Conservation (phyloP, 2,329 filamentous ascomycete genomes). For the Sporothrix curviconia region DNA sequence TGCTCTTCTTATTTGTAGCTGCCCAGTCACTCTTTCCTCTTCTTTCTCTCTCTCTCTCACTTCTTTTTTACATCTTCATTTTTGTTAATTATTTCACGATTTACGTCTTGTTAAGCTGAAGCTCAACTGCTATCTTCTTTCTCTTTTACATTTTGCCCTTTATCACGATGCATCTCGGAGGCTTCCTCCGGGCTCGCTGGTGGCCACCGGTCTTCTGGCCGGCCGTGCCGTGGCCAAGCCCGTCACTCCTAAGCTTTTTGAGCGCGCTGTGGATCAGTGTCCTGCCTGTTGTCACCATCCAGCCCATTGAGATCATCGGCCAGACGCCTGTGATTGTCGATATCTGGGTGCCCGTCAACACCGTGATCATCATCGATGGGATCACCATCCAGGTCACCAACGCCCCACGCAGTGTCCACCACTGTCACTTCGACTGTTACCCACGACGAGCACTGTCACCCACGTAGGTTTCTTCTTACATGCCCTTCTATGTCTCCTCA, state of each 20-base stretch:
- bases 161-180: slow-evolving; percentile 8
- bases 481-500: too few species aligned
- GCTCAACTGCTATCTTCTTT: not conserved
- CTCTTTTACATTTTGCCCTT: not conserved
- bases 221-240: slow-evolving; percentile 6
- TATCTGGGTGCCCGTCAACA: slow-evolving; percentile 14
- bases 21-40: not conserved
- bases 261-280: slow-evolving; percentile 8
- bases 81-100: not conserved
- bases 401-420: slow-evolving; percentile 17
- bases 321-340: slow-evolving; percentile 13
- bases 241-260: not conserved
- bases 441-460: slow-evolving; percentile 14
- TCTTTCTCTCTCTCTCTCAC: not conserved
- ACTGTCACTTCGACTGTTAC: slow-evolving; percentile 14
- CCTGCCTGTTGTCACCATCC: slow-evolving; percentile 14
- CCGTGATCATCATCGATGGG: slow-evolving; percentile 13
- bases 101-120: not conserved
- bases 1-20: not conserved
- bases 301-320: slow-evolving; percentile 18
- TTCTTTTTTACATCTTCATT: not conserved
- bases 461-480: not conserved
- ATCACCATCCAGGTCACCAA: slow-evolving; percentile 16
- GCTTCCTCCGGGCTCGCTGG: not conserved
- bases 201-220: slow-evolving; percentile 7